Evolutionary conservation across 371 early-diverging fungal species (phyloP).

Genomic region (Chytridium lagenaria): DNA sequence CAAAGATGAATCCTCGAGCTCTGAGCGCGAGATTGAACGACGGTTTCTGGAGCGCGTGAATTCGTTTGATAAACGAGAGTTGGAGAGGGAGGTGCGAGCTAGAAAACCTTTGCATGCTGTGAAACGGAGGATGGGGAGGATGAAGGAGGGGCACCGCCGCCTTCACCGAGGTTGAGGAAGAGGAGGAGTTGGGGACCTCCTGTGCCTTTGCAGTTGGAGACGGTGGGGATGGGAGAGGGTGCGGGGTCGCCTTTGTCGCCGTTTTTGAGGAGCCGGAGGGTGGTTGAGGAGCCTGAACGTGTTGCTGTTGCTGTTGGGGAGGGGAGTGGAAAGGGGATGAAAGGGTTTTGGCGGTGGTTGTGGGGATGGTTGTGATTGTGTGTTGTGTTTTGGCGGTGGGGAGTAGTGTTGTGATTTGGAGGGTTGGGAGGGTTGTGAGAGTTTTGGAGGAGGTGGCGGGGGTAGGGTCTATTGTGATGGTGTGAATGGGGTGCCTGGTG

Average conservation of each 20-base stretch:
- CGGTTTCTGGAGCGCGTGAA: no score
- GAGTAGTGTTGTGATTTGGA: constrained; percentile 29
- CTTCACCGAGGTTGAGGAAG: background rate
- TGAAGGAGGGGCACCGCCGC: no score
- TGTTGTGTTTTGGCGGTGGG: constrained; percentile 36
- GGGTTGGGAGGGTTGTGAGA: constrained; percentile 23
- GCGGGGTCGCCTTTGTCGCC: background rate
- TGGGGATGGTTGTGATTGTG: constrained; percentile 19
- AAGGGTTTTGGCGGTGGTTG: constrained; percentile 12
- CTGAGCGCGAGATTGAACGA: background rate
- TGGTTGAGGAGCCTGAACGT: background rate
- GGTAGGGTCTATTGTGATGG: background rate
- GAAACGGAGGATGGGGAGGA: background rate
- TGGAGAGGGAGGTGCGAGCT: constrained; percentile 2
- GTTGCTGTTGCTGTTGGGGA: background rate
- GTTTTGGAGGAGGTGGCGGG: constrained; percentile 26
- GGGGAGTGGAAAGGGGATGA: background rate
- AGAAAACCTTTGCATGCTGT: background rate
- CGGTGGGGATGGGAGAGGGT: background rate
- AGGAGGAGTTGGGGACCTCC: background rate
- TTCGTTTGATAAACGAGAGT: background rate
- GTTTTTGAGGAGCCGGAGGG: no score
- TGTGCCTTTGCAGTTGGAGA: background rate
- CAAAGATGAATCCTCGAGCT: no score
- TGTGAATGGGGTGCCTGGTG: background rate